Conservation (phyloP, 768 basidiomycete species). For the Suillus cothurnatus region DNA sequence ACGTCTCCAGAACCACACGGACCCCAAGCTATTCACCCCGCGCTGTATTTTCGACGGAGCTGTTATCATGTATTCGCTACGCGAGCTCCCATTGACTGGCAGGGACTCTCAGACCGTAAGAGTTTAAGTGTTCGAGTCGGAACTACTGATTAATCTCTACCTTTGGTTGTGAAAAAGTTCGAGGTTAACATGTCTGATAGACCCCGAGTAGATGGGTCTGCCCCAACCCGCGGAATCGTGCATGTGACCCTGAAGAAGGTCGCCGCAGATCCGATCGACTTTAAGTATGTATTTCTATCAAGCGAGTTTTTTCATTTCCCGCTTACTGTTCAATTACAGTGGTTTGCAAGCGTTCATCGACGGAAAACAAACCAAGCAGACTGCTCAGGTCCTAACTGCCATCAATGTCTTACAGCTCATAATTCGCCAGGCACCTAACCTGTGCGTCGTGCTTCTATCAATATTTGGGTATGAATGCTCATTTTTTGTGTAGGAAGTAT, state of each 20-base stretch:
- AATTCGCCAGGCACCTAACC: constrained; percentile 47
- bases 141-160: neutral
- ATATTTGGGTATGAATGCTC: neutral
- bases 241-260: constrained; percentile 40
- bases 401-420: constrained; percentile 52
- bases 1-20: constrained; percentile 39
- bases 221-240: constrained; percentile 30
- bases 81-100: constrained; percentile 27
- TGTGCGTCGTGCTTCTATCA: constrained; percentile 33
- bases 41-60: constrained; percentile 50
- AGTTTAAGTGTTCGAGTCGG: neutral
- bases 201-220: constrained; percentile 10
- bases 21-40: constrained; percentile 41
- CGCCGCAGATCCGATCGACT: constrained; percentile 37
- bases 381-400: constrained; percentile 35
- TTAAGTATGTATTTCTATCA: constrained; percentile 31
- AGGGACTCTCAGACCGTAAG: constrained; percentile 35
- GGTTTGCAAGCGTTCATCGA: constrained; percentile 29
- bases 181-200: constrained; percentile 35
- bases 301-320: neutral
- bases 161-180: constrained; percentile 29
- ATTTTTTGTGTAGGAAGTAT: constrained; percentile 35
- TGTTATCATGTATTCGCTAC: constrained; percentile 43
- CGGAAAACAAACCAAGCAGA: constrained; percentile 26
- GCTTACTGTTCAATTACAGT: constrained; percentile 13